Conservation (phyloP, 2,329 filamentous ascomycete species). For the Rhinocladiella similis region DNA sequence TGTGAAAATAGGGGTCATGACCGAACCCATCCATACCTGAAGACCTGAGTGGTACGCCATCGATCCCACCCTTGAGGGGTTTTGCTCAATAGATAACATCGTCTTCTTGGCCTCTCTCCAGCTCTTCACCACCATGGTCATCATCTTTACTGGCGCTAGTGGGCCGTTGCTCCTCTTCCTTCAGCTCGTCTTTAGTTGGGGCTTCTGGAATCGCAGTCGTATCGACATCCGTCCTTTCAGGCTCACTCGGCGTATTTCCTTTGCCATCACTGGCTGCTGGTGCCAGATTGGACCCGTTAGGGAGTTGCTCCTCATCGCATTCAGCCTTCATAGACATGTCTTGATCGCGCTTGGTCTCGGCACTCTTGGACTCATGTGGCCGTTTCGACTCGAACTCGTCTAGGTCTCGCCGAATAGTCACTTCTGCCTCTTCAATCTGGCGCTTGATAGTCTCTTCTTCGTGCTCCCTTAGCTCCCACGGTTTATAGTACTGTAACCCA, state of each 20-base stretch:
- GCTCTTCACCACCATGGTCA: slow-evolving; percentile 73
- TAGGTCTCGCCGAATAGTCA: slow-evolving; percentile 63
- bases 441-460: slow-evolving; percentile 71
- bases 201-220: neutral
- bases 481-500: slow-evolving; percentile 65
- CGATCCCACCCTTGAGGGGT: neutral
- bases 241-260: slow-evolving; percentile 33
- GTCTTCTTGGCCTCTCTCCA: slow-evolving; percentile 84
- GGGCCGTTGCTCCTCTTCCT: slow-evolving; percentile 34
- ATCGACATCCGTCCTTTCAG: slow-evolving; percentile 31
- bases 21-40: no score
- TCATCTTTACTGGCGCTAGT: slow-evolving; percentile 43
- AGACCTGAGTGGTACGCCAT: no score
- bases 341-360: neutral
- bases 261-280: no score
- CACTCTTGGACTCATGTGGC: slow-evolving; percentile 14
- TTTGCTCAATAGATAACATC: slow-evolving; percentile 79
- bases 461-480: slow-evolving; percentile 70
- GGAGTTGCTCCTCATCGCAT: neutral
- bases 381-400: slow-evolving; percentile 58
- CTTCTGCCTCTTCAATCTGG: slow-evolving; percentile 68
- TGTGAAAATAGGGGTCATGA: no score
- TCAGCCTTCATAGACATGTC: neutral
- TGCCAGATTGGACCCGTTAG: neutral
- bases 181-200: slow-evolving; percentile 40